Percentiles rank a stretch among this genome's conserved stretches.
These are phyloP conservation scores for Capronia coronata DNA, from an alignment of 2,329 filamentous ascomycete species.

Conservation along the genomic window DNA sequence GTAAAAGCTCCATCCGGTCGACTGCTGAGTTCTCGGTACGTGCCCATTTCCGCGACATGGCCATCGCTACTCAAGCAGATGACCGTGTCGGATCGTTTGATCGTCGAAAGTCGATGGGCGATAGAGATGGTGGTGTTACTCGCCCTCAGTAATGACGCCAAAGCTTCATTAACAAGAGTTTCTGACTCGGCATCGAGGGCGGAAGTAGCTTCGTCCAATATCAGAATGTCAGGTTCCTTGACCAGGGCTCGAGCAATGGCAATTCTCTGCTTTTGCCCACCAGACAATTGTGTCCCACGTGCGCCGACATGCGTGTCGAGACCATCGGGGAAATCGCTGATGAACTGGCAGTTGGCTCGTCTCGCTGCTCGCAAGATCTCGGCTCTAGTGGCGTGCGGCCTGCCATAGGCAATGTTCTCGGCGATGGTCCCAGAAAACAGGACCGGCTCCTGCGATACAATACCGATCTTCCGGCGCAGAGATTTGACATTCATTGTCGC, in stretches of 20 bases:
- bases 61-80: conserved; percentile 85
- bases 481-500: conserved; percentile 87
- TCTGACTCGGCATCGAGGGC: conserved; percentile 95
- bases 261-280: conserved; percentile 95
- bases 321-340: conserved; percentile 91
- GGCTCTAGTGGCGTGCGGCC: conserved; percentile 65
- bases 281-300: conserved; percentile 85
- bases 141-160: conserved; percentile 71
- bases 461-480: conserved; percentile 81
- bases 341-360: conserved; percentile 93
- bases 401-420: conserved; percentile 87
- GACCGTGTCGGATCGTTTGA: conserved; percentile 90
- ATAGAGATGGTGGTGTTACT: conserved; percentile 97
- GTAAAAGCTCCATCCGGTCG: conserved; percentile 78
- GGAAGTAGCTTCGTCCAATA: conserved; percentile 92
- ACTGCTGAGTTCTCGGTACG: conserved; percentile 67
- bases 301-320: conserved; percentile 91
- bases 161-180: conserved; percentile 87
- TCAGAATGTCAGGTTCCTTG: conserved; percentile 93
- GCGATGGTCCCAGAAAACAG: conserved; percentile 73
- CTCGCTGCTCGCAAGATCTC: conserved; percentile 83
- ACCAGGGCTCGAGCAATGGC: conserved; percentile 91
- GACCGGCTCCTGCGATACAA: conserved; percentile 93
- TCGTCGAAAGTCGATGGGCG: conserved; percentile 89
- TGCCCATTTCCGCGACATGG: conserved; percentile 82